A percentile compares a stretch with the other conserved stretches of the same genome.
These are phyloP conservation scores for Tulasnella sp. DNA, from an alignment of 768 basidiomycete genomes.

Conservation along the genomic window DNA sequence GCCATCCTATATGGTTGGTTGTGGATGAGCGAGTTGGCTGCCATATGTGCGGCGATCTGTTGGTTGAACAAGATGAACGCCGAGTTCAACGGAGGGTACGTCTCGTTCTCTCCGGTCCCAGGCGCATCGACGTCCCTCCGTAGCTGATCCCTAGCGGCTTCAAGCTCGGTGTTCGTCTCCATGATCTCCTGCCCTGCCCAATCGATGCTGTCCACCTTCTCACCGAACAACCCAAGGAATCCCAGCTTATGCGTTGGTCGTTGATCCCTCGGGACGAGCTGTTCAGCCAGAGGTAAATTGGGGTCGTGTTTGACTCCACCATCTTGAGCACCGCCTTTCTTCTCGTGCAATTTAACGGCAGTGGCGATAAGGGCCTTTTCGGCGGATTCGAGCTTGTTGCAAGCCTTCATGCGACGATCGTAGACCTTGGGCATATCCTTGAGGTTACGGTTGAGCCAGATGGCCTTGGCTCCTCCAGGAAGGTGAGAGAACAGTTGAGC, in stretches of 20 bases:
- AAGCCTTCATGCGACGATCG: conserved; percentile 62
- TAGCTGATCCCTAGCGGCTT: conserved; percentile 35
- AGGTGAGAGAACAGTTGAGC: conserved; percentile 59
- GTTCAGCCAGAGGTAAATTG: conserved; percentile 33
- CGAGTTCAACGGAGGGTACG: conserved; percentile 39
- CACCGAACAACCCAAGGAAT: conserved; percentile 36
- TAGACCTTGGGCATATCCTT: conserved; percentile 79
- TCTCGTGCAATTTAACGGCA: conserved; percentile 58
- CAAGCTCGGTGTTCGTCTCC: conserved; percentile 41
- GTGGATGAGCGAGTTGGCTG: conserved; percentile 61
- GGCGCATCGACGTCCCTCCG: conserved; percentile 18
- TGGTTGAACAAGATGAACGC: conserved; percentile 87
- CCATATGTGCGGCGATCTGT: conserved; percentile 89
- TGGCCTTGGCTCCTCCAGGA: conserved; percentile 80
- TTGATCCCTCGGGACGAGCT: conserved; percentile 54
- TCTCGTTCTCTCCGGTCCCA: conserved; percentile 13
- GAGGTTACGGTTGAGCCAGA: conserved; percentile 88
- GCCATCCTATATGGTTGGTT: conserved; percentile 76
- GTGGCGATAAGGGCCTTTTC: conserved; percentile 68
- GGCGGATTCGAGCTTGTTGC: conserved; percentile 72
- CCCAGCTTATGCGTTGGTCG: conserved; percentile 69
- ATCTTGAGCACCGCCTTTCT: conserved; percentile 40
- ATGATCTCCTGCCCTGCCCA: conserved; percentile 75
- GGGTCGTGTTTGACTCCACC: conserved; percentile 30
- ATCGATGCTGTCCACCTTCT: conserved; percentile 89